Base-by-base conservation (phyloP, 2,329 filamentous ascomycete genomes). In the Erysiphe pulchra region DNA sequence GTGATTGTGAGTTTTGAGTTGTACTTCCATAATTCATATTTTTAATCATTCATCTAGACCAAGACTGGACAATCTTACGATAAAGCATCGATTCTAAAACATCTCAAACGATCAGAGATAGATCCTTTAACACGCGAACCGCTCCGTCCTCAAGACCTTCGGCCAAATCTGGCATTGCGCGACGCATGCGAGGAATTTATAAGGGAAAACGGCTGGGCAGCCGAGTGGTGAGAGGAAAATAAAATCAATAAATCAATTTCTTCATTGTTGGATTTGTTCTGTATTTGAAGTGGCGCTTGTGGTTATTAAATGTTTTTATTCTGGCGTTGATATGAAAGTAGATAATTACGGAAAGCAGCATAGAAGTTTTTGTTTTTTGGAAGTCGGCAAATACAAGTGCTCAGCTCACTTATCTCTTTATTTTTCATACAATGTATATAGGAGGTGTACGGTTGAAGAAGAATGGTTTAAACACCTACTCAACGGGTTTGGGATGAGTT, bases 1-100 rank as follows among this genome's bases (percentile, higher is more conserved):
- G 61, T 64, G 11, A 54, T 63, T 24, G 62, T 63, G 55, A 49
- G 59, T 55, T 41, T 24, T 24, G 12, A 20, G 32, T 32, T 33
- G 37, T 42, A 33, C 28, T 3, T 20, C 13, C 12, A 17, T 17
- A 18, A 10, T 28, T 37, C 7, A 20, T 14, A 1, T 24, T 24
- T 33, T 32, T 45, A 37, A 45, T 13, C 34, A 12, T 20, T 17
- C 18, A 10, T 18, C n/a, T 13, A 46, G 77, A 87, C 82, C 1
- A 85, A 80, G 55, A 86, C 80, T 1, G 90, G 90, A 12, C 81
- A 86, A 51, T 90, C 80, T 1, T 98, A 93, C 59, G 90, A 95
- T 59, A 73, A 87, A 38, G 70, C 81, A 0, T 81, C 81, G 14
- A 79, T 98, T 49, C 68, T 85, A 56, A 84, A 92, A 60, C 85